Evolutionary conservation across 768 basidiomycete genomes (phyloP).

Genomic region (Coprinopsis marcescibilis): DNA sequence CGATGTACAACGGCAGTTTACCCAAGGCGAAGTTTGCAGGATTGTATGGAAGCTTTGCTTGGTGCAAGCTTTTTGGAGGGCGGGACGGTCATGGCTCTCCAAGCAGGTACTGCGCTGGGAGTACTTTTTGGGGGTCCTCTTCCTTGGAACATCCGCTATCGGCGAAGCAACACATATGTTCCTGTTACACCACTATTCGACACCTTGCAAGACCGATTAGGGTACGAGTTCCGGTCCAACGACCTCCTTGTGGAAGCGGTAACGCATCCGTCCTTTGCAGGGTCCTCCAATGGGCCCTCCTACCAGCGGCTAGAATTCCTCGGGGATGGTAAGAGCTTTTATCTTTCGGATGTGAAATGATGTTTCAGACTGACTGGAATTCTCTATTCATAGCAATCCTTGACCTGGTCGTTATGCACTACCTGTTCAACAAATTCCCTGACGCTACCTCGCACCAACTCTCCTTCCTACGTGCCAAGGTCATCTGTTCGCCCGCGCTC

Average conservation of each 20-base stretch:
- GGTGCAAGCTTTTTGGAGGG: constrained; percentile 74
- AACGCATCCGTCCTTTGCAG: constrained; percentile 77
- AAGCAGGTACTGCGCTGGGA: constrained; percentile 56
- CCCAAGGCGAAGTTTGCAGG: constrained; percentile 70
- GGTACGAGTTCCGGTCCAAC: constrained; percentile 64
- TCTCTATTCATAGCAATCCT: constrained; percentile 49
- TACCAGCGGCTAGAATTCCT: constrained; percentile 88
- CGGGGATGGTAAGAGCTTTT: constrained; percentile 65
- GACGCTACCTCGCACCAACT: constrained; percentile 72
- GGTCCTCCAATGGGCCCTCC: constrained; percentile 43
- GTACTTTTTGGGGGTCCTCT: constrained; percentile 67
- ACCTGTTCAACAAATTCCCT: constrained; percentile 67
- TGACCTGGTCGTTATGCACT: constrained; percentile 65
- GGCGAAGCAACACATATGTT: constrained; percentile 23
- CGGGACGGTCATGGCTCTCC: constrained; percentile 64
- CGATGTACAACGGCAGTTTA: constrained; percentile 41
- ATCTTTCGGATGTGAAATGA: too few relatives aligned
- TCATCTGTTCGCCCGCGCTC: constrained; percentile 69
- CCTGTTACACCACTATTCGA: constrained; percentile 43
- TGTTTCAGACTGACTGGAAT: constrained; percentile 11
- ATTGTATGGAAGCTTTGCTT: constrained; percentile 83
- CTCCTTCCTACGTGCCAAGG: constrained; percentile 61
- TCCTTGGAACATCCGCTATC: constrained; percentile 64
- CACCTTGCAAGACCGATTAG: constrained; percentile 55
- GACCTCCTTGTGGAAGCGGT: constrained; percentile 68